Evolutionary conservation across 2,329 filamentous ascomycete species (phyloP).

Genomic region (Sarocladium strictum): DNA sequence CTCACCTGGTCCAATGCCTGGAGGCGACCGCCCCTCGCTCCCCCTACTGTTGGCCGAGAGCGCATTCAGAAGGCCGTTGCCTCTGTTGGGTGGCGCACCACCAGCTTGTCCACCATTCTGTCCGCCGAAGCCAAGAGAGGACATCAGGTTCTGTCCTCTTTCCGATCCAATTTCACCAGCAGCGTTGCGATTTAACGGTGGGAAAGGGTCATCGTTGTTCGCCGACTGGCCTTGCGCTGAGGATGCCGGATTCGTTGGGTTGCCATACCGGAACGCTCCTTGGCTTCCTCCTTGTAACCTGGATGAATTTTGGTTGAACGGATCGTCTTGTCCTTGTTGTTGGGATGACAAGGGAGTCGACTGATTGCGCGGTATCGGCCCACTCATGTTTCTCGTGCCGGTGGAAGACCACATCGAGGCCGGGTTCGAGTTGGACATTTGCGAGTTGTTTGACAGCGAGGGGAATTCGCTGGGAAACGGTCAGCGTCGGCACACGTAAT

Average conservation of each 20-base stretch:
- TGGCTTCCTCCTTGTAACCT: slow-evolving; percentile 31
- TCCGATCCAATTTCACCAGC: slow-evolving; percentile 55
- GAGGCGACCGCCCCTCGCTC: slow-evolving; percentile 42
- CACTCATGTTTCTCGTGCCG: slow-evolving; percentile 42
- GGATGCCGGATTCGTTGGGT: slow-evolving; percentile 37
- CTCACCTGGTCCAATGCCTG: slow-evolving; percentile 34
- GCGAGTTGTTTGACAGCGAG: slow-evolving; percentile 56
- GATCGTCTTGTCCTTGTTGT: slow-evolving; percentile 42
- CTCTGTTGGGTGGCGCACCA: slow-evolving; percentile 37
- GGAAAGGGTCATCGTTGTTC: slow-evolving; percentile 53
- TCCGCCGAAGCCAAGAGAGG: slow-evolving; percentile 46
- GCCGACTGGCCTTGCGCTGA: slow-evolving; percentile 35
- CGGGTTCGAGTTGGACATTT: slow-evolving; percentile 42
- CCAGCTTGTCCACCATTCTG: slow-evolving; percentile 33
- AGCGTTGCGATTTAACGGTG: slow-evolving; percentile 51
- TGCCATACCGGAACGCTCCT: slow-evolving; percentile 49
- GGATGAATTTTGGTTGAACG: slow-evolving; percentile 37
- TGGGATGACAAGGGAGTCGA: slow-evolving; percentile 45
- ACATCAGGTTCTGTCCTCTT: slow-evolving; percentile 44
- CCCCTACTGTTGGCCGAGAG: slow-evolving; percentile 53
- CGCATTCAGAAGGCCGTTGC: slow-evolving; percentile 58
- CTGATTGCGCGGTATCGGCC: slow-evolving; percentile 44
- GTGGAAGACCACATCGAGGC: slow-evolving; percentile 50
- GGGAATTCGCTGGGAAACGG: slow-evolving; percentile 54
- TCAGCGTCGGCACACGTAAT: neutral